Evolutionary conservation across 768 basidiomycete genomes (phyloP), one percentile per base, ranked within the genome.

Genomic region (Collybia sordida): DNA sequence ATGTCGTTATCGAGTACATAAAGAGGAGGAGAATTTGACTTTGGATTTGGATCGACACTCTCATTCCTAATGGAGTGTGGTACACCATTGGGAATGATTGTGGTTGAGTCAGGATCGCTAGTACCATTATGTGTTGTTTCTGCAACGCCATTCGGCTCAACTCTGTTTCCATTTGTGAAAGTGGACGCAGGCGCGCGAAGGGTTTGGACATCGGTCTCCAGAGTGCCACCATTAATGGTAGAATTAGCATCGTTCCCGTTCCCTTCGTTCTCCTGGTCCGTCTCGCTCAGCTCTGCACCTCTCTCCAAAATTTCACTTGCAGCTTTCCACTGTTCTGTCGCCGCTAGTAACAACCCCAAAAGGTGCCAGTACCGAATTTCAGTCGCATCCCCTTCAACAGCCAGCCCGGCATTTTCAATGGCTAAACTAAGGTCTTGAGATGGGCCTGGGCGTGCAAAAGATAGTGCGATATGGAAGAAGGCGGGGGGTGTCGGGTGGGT

Each of bases 341-440:
- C 86, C 0, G 85, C 83, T n/a, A 95, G 74, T 9, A 96, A 66
- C 4, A 98, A 70, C 0, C 89, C 93, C 0, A 98, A 76, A 14
- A 98, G 79, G 67, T 98, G 96, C 95, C 94, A 98, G 46, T 89
- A 87, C 36, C 90, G 79, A 21, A 90, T 69, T 49, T 80, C 78
- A 35, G 59, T 63, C 0, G 86, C 72, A 24, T 86, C 82, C 5
- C 76, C 73, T 63, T 94, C 88, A 2, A 96, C 82, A 1, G 93
- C 89, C 3, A 72, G 60, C 5, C 86, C 83, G 0, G 90, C 88
- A 44, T 82, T 72, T 12, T 76, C 66, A 6, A 88, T 78, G 0
- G 94, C 91, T 23, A 75, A 70, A n/a, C 81, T 73, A 27, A 94
- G 68, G 54, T 90, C 78, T 21, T 86, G 83, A 3, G 72, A 68